A percentile compares a stretch with the other conserved stretches of the same genome.
Conservation (phyloP, 139 green algal genomes). For the Asterochloris sp. region DNA sequence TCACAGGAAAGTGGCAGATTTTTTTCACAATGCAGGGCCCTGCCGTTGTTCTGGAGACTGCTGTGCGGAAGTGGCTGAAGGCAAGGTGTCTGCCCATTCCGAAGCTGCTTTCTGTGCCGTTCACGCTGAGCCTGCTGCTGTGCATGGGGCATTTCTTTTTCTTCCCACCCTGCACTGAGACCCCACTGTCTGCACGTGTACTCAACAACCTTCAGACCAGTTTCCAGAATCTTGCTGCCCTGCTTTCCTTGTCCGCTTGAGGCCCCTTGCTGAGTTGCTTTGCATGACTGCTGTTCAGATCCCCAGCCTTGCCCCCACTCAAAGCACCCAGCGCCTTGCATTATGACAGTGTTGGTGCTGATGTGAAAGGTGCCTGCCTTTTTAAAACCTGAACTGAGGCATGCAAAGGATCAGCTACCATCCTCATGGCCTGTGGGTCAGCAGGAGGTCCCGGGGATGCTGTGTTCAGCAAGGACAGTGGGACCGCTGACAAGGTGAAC, state of each 20-base stretch:
- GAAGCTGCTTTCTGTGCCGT: not conserved
- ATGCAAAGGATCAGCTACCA: too few relatives aligned
- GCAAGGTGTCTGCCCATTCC: not conserved
- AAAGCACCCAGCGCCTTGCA: too few relatives aligned
- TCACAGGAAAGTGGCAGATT: not conserved
- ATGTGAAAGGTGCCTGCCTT: too few relatives aligned
- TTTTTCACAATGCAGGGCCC: conserved; percentile 12
- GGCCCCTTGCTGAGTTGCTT: too few relatives aligned
- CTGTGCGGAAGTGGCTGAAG: not conserved
- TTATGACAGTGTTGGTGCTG: too few relatives aligned
- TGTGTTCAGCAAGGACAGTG: too few relatives aligned
- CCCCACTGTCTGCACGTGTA: conserved; percentile 2
- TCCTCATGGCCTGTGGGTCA: too few relatives aligned
- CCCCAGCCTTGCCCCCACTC: too few relatives aligned
- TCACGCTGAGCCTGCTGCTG: not conserved
- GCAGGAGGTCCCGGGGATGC: too few relatives aligned
- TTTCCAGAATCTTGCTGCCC: not conserved
- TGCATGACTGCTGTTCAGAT: too few relatives aligned
- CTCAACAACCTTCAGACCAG: not conserved
- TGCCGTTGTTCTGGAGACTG: not conserved
- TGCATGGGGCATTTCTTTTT: conserved; percentile 9
- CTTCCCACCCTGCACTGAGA: conserved; percentile 3
- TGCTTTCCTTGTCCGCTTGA: not conserved
- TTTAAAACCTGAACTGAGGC: too few relatives aligned
- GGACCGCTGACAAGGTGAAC: too few relatives aligned